These are phyloP conservation scores for Clarireedia paspali DNA, from an alignment of 2,329 filamentous ascomycete species.

Conservation along the genomic window DNA sequence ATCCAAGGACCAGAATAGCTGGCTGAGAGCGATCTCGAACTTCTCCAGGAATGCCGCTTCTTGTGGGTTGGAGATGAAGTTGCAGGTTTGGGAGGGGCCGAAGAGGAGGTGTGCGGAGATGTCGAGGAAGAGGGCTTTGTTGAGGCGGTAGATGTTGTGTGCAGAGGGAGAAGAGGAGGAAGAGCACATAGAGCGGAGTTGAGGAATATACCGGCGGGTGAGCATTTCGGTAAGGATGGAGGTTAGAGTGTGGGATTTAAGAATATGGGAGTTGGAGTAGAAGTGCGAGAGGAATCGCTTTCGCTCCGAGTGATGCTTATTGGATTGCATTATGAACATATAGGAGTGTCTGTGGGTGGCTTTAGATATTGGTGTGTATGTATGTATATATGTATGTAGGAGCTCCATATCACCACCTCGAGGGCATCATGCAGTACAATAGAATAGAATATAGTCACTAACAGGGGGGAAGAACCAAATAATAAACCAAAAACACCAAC, in stretches of 20 bases:
- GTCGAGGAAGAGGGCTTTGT: not conserved
- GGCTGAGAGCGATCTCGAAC: not conserved
- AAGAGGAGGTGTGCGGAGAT: not conserved
- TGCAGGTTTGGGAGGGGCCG: not conserved
- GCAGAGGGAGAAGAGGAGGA: not conserved
- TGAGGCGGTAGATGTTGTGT: not conserved
- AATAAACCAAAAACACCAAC: too few relatives aligned
- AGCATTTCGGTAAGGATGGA: not conserved
- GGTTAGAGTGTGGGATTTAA: not conserved
- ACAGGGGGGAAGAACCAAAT: too few relatives aligned
- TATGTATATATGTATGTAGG: too few relatives aligned
- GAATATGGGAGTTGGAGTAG: slow-evolving; percentile 1
- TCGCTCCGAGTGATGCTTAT: not conserved
- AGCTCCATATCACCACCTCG: not conserved
- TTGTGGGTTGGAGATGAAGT: not conserved
- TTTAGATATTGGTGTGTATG: not conserved
- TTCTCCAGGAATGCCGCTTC: not conserved
- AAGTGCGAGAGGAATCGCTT: not conserved
- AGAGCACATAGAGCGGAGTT: not conserved
- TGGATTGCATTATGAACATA: not conserved
- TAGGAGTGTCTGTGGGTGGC: not conserved
- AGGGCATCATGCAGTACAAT: too few relatives aligned
- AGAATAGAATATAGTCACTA: too few relatives aligned
- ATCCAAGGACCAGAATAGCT: not conserved
- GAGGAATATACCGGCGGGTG: not conserved